Base-by-base conservation (phyloP, 2,329 filamentous ascomycete species). In the Aschersonia sp. region DNA sequence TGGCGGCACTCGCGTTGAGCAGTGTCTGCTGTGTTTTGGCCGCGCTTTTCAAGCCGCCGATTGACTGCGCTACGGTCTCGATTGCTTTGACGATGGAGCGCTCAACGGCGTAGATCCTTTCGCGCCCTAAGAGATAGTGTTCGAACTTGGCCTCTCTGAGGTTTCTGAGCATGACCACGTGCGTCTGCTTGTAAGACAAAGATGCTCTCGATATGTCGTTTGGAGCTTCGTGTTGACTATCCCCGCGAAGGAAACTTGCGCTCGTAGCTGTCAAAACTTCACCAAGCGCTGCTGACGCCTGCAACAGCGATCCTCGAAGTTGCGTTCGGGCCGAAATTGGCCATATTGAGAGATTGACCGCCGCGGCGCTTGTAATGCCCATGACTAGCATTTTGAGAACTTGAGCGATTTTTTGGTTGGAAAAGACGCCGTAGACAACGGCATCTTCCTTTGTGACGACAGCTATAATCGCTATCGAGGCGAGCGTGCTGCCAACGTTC, bases 361-460 rank as follows among this genome's bases (percentile, higher is more conserved):
- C 59, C 29, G 82, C 79, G 1, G 83, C 79, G 44, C 74, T 77
- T n/a, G 73, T 64, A 32, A 87, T 81, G n/a, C 83, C 85, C 70
- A 87, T 80, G 30, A 84, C 61, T 41, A 90, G 72, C 73, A 89
- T 89, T 58, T 86, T 84, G 55, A 88, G 67, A 12, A 87, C 80
- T 44, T 57, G 56, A 1, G 50, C 49, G 30, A 57, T 54, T 44
- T 58, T 58, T 48, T 77, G 76, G 56, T 86, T 79, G 0, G 84
- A 87, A 57, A 94, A 85, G 41, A 81, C 78, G 6, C 83, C 84
- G 32, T 73, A 77, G 57, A 92, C 83, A 3, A 94, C 81, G 6
- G 86, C 80, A 41, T 84, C 87, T 63, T 94, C 88, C 63, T 89
- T 92, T 6, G 88, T 94, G 51, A 94, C 68, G 30, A 92, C 78